Evolutionary conservation across 2,329 filamentous ascomycete species (phyloP).

Genomic region (Cyphellophora attinorum): DNA sequence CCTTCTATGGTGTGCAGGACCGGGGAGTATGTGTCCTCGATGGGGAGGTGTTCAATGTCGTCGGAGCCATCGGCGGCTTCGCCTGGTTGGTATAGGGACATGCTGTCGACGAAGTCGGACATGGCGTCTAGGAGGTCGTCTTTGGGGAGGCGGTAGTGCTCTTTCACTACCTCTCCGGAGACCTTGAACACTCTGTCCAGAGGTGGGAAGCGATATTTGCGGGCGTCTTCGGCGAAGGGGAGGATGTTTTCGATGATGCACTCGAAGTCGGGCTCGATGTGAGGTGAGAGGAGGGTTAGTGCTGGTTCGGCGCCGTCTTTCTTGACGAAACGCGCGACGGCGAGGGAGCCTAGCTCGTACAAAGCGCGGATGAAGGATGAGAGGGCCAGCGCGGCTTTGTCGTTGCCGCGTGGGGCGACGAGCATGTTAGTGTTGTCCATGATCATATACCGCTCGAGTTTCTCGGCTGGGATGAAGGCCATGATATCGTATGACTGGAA

Average conservation of each 20-base stretch:
- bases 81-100: conserved; percentile 72
- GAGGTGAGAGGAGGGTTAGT: conserved; percentile 69
- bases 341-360: conserved; percentile 74
- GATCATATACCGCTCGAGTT: conserved; percentile 71
- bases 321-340: conserved; percentile 71
- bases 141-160: conserved; percentile 75
- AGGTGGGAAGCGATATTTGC: conserved; percentile 83
- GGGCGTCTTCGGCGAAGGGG: conserved; percentile 86
- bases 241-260: conserved; percentile 82
- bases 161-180: conserved; percentile 67
- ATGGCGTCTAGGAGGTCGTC: conserved; percentile 69
- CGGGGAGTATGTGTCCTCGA: conserved; percentile 78
- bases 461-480: conserved; percentile 69
- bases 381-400: conserved; percentile 73
- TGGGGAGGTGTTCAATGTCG: conserved; percentile 61
- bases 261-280: conserved; percentile 69
- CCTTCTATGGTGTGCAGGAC: conserved; percentile 81
- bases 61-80: conserved; percentile 48
- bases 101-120: conserved; percentile 83
- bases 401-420: conserved; percentile 65
- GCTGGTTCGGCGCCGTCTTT: conserved; percentile 75
- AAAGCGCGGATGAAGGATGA: conserved; percentile 86
- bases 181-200: conserved; percentile 79
- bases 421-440: conserved; percentile 75
- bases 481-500: conserved; percentile 67